Evolutionary conservation across 2,329 filamentous ascomycete genomes (phyloP).

Genomic region (Phialocephala subalpina): DNA sequence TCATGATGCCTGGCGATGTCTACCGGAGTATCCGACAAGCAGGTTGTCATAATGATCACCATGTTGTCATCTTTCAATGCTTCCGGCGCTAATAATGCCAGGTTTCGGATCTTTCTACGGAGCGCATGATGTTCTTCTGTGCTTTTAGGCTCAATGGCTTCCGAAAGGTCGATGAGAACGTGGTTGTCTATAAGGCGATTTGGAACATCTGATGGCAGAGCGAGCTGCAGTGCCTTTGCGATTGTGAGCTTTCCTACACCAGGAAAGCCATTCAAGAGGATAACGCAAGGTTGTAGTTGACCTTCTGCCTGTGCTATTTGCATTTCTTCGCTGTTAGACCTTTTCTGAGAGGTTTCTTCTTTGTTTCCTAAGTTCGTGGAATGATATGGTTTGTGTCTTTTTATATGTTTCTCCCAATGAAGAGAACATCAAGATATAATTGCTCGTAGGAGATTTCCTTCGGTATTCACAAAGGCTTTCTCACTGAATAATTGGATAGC

Average conservation of each 20-base stretch:
- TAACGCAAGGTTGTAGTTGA: conserved; percentile 4
- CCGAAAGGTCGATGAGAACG: neutral
- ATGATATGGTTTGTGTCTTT: too few species aligned
- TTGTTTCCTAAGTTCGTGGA: too few species aligned
- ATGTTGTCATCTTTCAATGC: neutral
- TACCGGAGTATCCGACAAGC: neutral
- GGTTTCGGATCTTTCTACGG: neutral
- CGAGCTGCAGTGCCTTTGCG: neutral
- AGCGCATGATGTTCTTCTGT: neutral
- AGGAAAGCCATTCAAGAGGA: neutral
- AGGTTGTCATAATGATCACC: conserved; percentile 1
- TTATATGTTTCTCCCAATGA: neutral
- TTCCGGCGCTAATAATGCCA: neutral
- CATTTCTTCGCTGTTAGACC: neutral
- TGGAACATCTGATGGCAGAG: neutral
- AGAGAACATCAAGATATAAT: neutral
- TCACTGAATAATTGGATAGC: neutral
- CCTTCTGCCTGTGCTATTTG: neutral
- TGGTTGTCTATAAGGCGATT: neutral
- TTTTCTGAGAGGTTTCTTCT: neutral
- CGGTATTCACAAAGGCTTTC: neutral
- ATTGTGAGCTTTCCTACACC: neutral
- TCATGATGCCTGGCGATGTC: neutral
- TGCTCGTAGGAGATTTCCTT: neutral
- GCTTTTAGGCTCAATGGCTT: neutral